Conservation (phyloP, 768 basidiomycete species). For the Trametes cingulata region DNA sequence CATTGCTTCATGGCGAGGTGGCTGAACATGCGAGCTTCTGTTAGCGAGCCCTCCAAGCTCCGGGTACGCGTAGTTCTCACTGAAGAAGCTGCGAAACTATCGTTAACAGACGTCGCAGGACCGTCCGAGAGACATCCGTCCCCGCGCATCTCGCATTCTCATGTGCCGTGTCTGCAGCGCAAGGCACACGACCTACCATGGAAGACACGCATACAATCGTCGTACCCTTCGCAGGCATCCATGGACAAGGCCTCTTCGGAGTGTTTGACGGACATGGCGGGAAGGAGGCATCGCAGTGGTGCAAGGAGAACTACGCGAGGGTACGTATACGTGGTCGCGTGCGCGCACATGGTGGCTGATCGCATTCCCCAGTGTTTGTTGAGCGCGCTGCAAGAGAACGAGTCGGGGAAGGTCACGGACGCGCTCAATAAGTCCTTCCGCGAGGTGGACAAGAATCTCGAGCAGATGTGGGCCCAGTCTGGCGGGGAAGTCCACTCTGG, state of each 20-base stretch:
- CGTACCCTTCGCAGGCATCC: conserved; percentile 87
- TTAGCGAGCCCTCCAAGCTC: not conserved
- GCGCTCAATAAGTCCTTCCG: conserved; percentile 93
- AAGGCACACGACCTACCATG: conserved; percentile 89
- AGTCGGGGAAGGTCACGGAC: conserved; percentile 70
- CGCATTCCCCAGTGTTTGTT: conserved; percentile 54
- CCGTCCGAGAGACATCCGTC: conserved; percentile 10
- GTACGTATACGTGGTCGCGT: conserved; percentile 37
- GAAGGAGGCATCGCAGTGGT: conserved; percentile 99
- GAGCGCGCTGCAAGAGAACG: conserved; percentile 58
- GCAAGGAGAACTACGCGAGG: conserved; percentile 93
- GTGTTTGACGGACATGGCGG: conserved; percentile 99
- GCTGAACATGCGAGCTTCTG: not conserved
- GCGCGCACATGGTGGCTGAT: not conserved
- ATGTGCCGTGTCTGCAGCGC: conserved; percentile 74
- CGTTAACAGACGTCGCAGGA: not conserved
- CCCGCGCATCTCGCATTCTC: conserved; percentile 35
- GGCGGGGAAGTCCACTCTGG: conserved; percentile 94
- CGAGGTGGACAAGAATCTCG: conserved; percentile 80
- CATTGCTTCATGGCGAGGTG: no score
- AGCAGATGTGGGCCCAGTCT: conserved; percentile 81
- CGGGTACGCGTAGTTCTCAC: not conserved
- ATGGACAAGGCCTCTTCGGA: conserved; percentile 97
- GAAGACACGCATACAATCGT: conserved; percentile 97
- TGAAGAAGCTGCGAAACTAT: no score